Conservation (phyloP, 1,284 basidiomycete genomes). For the Leucoagaricus sp. region DNA sequence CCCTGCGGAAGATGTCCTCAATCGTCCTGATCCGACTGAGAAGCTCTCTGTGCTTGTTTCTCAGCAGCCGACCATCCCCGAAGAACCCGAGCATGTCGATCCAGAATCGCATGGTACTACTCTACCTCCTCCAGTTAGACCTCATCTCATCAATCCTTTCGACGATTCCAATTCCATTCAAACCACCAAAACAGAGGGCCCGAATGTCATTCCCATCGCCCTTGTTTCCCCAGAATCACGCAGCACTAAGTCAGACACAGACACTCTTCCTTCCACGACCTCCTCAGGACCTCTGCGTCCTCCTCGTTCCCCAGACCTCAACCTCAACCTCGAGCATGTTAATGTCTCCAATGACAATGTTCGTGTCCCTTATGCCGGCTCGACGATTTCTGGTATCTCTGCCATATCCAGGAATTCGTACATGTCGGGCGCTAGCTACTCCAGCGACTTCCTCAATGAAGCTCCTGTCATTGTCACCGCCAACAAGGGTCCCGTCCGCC, state of each 20-base stretch:
- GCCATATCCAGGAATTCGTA: constrained; percentile 61
- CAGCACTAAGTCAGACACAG: constrained; percentile 30
- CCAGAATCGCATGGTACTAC: constrained; percentile 41
- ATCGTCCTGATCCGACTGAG: constrained; percentile 75
- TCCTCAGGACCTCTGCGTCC: constrained; percentile 59
- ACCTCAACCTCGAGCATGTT: constrained; percentile 63
- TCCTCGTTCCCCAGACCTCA: constrained; percentile 57
- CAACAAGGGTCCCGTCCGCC: constrained; percentile 61
- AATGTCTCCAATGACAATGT: constrained; percentile 58
- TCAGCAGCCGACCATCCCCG: constrained; percentile 53
- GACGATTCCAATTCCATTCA: constrained; percentile 75
- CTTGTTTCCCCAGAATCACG: constrained; percentile 64
- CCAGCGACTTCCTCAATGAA: constrained; percentile 77
- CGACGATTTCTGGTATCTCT: constrained; percentile 55
- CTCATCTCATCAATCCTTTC: constrained; percentile 65
- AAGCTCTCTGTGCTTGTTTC: constrained; percentile 45
- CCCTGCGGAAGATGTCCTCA: constrained; percentile 72
- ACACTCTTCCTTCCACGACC: constrained; percentile 30
- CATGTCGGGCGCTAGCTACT: constrained; percentile 71
- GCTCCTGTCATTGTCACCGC: constrained; percentile 80
- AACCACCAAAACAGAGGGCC: constrained; percentile 72
- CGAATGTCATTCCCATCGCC: constrained; percentile 84
- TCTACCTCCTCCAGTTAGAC: constrained; percentile 31
- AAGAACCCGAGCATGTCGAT: constrained; percentile 37
- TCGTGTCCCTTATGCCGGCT: constrained; percentile 45